phyloP scores from a whole-genome alignment of 768 basidiomycete genomes.

The Kwoniella pini region DNA sequence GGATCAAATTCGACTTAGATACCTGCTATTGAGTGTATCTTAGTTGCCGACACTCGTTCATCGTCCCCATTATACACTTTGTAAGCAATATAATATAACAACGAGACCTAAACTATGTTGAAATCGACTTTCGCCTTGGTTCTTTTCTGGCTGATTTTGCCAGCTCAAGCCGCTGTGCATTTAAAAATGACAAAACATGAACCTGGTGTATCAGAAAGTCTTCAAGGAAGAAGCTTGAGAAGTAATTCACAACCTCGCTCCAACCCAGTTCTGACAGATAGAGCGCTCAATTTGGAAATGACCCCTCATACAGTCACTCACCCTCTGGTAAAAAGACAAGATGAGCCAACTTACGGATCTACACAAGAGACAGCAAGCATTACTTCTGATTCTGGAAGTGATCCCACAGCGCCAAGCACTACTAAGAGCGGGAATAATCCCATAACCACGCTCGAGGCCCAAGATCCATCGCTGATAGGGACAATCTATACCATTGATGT shows the following conservation, averaged over 20 bases:
- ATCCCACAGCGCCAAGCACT: not conserved
- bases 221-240: too few species aligned
- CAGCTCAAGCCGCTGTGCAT: not conserved
- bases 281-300: constrained; percentile 6
- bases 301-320: not conserved
- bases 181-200: constrained; percentile 7
- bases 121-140: too few species aligned
- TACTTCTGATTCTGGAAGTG: not conserved
- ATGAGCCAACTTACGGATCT: not conserved
- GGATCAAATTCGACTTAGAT: too few species aligned
- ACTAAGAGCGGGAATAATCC: not conserved
- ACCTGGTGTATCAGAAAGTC: too few species aligned
- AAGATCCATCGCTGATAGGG: constrained; percentile 3
- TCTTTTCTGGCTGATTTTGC: not conserved
- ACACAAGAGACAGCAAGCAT: not conserved
- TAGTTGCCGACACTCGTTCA: too few species aligned
- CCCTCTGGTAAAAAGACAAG: not conserved
- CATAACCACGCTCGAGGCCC: not conserved
- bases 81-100: too few species aligned
- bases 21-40: too few species aligned
- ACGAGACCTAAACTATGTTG: too few species aligned
- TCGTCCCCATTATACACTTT: too few species aligned
- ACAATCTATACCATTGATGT: constrained; percentile 16
- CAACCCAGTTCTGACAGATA: not conserved
- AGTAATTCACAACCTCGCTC: too few species aligned